These are phyloP conservation scores for Camelina hispida DNA, from an alignment of 345 rosid genomes.

Conservation along the genomic window DNA sequence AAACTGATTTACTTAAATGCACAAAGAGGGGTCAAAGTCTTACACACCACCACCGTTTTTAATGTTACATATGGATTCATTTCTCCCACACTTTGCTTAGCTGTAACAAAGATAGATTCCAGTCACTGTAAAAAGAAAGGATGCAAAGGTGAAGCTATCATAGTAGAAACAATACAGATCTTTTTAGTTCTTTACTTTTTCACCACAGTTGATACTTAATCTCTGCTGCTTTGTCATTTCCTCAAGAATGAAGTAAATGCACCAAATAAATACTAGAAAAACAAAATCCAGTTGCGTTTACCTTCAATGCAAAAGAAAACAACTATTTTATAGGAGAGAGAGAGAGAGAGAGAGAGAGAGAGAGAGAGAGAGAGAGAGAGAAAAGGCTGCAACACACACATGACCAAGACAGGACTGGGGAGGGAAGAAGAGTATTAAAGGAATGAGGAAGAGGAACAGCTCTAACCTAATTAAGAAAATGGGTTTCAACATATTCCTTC, in stretches of 20 bases:
- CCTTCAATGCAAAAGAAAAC: conserved; percentile 26
- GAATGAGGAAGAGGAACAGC: conserved; percentile 50
- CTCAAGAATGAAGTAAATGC: conserved; percentile 24
- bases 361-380: too few species aligned
- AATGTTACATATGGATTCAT: conserved; percentile 27
- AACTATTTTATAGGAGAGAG: conserved; percentile 17
- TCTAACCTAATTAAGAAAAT: conserved; percentile 48
- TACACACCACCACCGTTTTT: conserved; percentile 24
- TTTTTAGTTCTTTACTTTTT: conserved; percentile 16
- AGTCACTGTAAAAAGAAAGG: conserved; percentile 18
- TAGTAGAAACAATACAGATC: conserved; percentile 1
- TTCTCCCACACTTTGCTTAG: conserved; percentile 36
- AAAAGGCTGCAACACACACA: conserved; percentile 50
- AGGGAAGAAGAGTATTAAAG: conserved; percentile 45
- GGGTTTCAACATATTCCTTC: conserved; percentile 41
- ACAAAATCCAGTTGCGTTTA: conserved; percentile 6
- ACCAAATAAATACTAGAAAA: background rate
- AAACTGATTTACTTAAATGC: conserved; percentile 34
- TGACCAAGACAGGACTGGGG: conserved; percentile 48
- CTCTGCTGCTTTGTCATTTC: conserved; percentile 32
- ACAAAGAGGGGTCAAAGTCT: conserved; percentile 36
- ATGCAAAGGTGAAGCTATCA: conserved; percentile 11
- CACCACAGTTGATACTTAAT: conserved; percentile 22
- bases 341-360: background rate
- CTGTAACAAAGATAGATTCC: conserved; percentile 15